phyloP scores from a whole-genome alignment of 2,329 filamentous ascomycete species.

The Chrysosporium queenslandicum region DNA sequence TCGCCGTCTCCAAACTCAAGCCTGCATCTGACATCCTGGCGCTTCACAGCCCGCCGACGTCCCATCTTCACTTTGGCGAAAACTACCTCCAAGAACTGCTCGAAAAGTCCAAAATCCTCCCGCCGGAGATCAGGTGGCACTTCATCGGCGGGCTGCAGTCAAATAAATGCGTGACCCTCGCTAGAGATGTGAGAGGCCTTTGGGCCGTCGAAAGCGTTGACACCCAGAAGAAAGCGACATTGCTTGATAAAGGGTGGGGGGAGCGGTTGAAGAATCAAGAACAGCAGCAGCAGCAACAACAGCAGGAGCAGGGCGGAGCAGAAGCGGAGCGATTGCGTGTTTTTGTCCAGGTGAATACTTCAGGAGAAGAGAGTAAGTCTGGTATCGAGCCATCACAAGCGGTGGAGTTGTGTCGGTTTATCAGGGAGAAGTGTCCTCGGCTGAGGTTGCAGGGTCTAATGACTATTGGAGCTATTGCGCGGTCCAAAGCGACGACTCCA shows the following conservation, averaged over 20 bases:
- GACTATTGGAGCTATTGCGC: constrained; percentile 92
- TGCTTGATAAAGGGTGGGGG: constrained; percentile 66
- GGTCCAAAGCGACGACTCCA: constrained; percentile 60
- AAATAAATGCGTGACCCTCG: constrained; percentile 81
- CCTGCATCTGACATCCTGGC: constrained; percentile 83
- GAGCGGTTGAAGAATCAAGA: constrained; percentile 38
- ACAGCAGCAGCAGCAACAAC: constrained; percentile 20
- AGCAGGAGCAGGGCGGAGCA: constrained; percentile 20
- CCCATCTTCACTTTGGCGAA: constrained; percentile 79
- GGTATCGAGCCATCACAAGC: constrained; percentile 61
- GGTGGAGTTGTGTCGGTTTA: constrained; percentile 57
- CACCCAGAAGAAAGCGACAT: constrained; percentile 71
- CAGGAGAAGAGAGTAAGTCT: constrained; percentile 74
- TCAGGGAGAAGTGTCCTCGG: constrained; percentile 60
- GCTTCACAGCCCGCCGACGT: constrained; percentile 53
- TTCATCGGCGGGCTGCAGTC: constrained; percentile 93
- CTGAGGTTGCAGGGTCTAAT: constrained; percentile 74
- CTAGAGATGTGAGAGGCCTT: constrained; percentile 72
- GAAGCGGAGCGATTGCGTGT: constrained; percentile 48
- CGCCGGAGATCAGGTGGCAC: constrained; percentile 71
- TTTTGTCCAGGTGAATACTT: constrained; percentile 93
- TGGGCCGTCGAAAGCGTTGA: constrained; percentile 91
- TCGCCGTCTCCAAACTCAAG: constrained; percentile 94
- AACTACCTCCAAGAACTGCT: constrained; percentile 88
- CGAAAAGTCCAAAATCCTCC: constrained; percentile 74